Evolutionary conservation across 2,329 filamentous ascomycete genomes (phyloP), one percentile per base, ranked within the genome.

Genomic region (Ophiostoma quercus): DNA sequence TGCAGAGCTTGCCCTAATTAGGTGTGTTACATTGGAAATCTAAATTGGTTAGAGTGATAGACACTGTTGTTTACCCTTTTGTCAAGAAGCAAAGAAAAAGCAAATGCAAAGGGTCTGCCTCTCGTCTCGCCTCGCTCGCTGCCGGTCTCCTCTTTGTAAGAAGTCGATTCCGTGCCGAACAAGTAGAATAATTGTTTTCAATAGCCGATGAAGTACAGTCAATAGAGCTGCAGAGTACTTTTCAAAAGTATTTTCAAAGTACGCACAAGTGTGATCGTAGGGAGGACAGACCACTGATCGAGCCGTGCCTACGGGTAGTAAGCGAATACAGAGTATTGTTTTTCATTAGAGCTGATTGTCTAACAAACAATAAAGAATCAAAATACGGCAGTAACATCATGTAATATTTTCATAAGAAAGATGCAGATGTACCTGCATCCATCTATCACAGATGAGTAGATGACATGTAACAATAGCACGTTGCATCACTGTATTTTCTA

Each of bases 41-140:
- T 12, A 25, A 25, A 12, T 7, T 12, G 9, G n/a, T 57, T 57
- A 57, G n/a, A 57, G n/a, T 22, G 22, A 25, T 57, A 57, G 51
- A 25, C 51, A 22, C 51, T 29, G 39, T 34, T 34, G 34, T 34
- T 34, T 34, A 6, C 34, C 34, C 34, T 34, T 34, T 34, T 34
- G 5, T 34, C 34, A 34, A 41, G 1, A 41, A 41, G 39, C 11
- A 41, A 41, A 41, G 39, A 41, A 41, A 41, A 41, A 12, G 39
- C 39, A 12, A 41, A 41, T 41, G 39, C 39, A 41, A 41, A 41
- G 39, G 39, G 39, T 41, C 22, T 57, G n/a, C 19, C 51, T 34
- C 34, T 57, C 51, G 51, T 57, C 51, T 57, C 51, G 51, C 22
- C 51, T 57, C 51, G 51, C 22, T 47, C 43, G 43, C 51, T 57